Evolutionary conservation across 177 flowering plant genomes (phyloP).

Genomic region (Vitis hybrid): DNA sequence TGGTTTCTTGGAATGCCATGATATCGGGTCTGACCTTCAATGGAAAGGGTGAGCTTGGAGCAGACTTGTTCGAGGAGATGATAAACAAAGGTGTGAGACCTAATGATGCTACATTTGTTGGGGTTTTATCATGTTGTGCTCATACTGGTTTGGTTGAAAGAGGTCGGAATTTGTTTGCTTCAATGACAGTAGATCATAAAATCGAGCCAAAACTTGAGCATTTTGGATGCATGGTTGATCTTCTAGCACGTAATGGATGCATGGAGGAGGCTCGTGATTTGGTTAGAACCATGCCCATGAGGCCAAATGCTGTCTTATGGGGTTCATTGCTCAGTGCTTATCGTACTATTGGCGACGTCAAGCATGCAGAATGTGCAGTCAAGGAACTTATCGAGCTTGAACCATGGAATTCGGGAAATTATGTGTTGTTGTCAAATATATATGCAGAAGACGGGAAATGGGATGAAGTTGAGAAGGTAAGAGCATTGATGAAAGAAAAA

Average conservation of each 20-base stretch:
- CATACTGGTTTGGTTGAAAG: constrained; percentile 66
- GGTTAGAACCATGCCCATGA: constrained; percentile 60
- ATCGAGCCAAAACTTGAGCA: constrained; percentile 69
- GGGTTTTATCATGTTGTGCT: constrained; percentile 59
- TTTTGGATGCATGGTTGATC: constrained; percentile 84
- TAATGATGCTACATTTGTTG: constrained; percentile 58
- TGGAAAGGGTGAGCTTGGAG: constrained; percentile 56
- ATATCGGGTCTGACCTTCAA: constrained; percentile 65
- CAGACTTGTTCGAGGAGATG: constrained; percentile 68
- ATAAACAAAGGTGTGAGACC: constrained; percentile 40
- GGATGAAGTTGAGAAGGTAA: constrained; percentile 70
- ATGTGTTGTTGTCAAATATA: constrained; percentile 73
- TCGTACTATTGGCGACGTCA: constrained; percentile 49
- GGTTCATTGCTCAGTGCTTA: constrained; percentile 81
- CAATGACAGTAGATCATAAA: constrained; percentile 39
- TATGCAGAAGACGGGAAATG: constrained; percentile 78
- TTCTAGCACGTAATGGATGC: constrained; percentile 69
- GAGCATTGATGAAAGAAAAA: constrained; percentile 55
- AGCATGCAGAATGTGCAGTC: constrained; percentile 61
- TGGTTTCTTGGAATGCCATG: constrained; percentile 77
- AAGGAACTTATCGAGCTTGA: constrained; percentile 69
- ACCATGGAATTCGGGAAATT: constrained; percentile 88
- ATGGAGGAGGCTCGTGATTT: constrained; percentile 59
- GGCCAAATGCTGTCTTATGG: constrained; percentile 79
- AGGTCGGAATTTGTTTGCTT: constrained; percentile 57